These are phyloP conservation scores for Gremmenia infestans DNA, from an alignment of 2,329 filamentous ascomycete genomes.

Conservation along the genomic window DNA sequence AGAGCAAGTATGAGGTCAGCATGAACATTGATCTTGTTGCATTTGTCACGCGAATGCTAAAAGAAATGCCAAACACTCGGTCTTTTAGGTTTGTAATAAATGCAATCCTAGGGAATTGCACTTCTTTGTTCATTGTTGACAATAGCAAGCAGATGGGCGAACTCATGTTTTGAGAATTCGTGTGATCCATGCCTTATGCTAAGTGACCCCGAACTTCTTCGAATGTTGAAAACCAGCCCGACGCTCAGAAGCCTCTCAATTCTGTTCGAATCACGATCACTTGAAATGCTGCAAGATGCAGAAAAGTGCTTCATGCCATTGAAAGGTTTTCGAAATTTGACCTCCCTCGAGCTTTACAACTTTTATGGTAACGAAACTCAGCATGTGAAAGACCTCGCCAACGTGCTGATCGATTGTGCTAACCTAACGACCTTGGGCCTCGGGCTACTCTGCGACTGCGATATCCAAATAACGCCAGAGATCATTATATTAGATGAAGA, in stretches of 20 bases:
- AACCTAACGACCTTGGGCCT: slow-evolving; percentile 7
- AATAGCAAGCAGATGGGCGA: slow-evolving; percentile 1
- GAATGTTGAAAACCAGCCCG: background rate
- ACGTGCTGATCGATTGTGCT: background rate
- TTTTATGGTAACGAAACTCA: background rate
- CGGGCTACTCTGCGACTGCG: background rate
- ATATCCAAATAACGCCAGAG: background rate
- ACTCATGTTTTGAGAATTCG: background rate
- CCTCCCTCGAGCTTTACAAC: slow-evolving; percentile 9
- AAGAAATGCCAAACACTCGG: slow-evolving; percentile 9
- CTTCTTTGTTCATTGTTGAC: background rate
- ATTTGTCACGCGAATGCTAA: slow-evolving; percentile 5
- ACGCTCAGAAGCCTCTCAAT: background rate
- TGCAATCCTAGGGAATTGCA: background rate
- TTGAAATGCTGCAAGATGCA: background rate
- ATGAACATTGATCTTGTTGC: slow-evolving; percentile 3
- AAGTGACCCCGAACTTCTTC: slow-evolving; percentile 1
- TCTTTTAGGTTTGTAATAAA: slow-evolving; percentile 4
- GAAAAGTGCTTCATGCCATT: background rate
- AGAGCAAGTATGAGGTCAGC: background rate
- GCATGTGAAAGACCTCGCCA: background rate
- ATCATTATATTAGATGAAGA: background rate
- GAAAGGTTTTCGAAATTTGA: slow-evolving; percentile 7
- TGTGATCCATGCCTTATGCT: slow-evolving; percentile 6
- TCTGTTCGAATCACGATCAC: background rate